Evolutionary conservation across 352 stramenopile genomes (phyloP), one percentile per base, ranked within the genome.

Genomic region (Thalassiosira delicatula): DNA sequence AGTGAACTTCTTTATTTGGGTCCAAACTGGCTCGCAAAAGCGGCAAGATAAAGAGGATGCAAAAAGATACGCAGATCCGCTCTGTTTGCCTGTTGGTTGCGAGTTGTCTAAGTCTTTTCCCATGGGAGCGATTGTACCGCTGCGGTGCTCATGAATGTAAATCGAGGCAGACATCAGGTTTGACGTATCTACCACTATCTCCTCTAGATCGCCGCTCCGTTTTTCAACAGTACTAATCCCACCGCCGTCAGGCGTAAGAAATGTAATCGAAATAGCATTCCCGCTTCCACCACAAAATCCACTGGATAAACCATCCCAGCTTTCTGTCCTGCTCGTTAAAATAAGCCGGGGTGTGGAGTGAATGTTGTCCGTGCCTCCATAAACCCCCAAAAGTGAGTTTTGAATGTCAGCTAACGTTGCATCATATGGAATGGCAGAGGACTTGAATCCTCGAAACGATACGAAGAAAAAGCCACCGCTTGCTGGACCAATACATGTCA

Each of bases 61-160:
- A 63, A 81, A 92, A 37, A 91, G 57, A 80, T 90, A 90, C 7
- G 72, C 85, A n/a, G 72, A 75, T 8, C 87, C 87, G 46, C 70
- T 71, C 68, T 91, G 74, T 23, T 86, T 84, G 29, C 83, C 85
- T 66, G 78, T 87, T 49, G 82, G 56, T 46, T 81, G 42, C 8
- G 61, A 70, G 9, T 75, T 68, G 32, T 73, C 74, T 25, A 81
- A 33, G 72, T 86, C 75, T 54, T 72, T 86, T 61, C 82, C 82
- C 76, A 88, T 88, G 2, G 82, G 82, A 42, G 76, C 53, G 7
- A 60, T 42, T 40, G 83, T 89, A 17, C 83, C 83, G 9, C 14
- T 21, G 33, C 74, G 66, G 9, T 57, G 37, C 66, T 89, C 83
- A 14, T 33, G 29, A 12, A 87, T 54, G 11, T 25, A 60, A 49